Percentiles rank a stretch among this genome's conserved stretches.
Conservation (phyloP, 179 eudicot species). For the Drosera spatulata region DNA sequence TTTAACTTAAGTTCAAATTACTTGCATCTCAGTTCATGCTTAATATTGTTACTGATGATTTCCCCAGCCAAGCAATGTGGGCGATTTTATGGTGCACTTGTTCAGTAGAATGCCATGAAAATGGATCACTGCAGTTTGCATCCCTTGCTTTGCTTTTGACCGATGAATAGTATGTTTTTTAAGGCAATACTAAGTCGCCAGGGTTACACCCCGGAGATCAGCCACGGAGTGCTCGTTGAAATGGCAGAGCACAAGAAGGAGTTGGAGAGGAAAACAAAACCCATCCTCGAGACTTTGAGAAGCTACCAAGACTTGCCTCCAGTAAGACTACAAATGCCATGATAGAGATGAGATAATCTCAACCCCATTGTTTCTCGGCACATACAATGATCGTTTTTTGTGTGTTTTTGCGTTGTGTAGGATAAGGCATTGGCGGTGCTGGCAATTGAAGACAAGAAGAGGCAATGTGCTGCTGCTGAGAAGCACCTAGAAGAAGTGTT, state of each 20-base stretch:
- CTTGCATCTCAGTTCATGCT: no score
- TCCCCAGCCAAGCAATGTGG: no score
- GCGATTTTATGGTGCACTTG: no score
- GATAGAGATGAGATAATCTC: no score
- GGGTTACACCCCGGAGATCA: conserved; percentile 86
- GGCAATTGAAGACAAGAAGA: conserved; percentile 92
- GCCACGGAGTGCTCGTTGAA: conserved; percentile 86
- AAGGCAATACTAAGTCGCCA: conserved; percentile 87
- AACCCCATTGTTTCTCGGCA: background rate
- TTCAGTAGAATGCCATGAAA: no score
- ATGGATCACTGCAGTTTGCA: background rate
- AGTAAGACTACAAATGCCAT: conserved; percentile 19
- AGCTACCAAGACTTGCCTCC: conserved; percentile 99
- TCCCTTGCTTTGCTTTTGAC: background rate
- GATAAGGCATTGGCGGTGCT: conserved; percentile 89
- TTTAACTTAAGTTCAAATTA: no score
- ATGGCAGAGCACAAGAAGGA: conserved; percentile 94
- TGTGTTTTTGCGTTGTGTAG: conserved; percentile 18
- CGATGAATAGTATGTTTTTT: conserved; percentile 3
- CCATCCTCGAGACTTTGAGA: conserved; percentile 84
- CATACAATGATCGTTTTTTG: background rate
- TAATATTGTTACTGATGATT: no score
- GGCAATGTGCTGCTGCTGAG: conserved; percentile 85
- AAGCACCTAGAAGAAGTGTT: conserved; percentile 88
- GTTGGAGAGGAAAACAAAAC: conserved; percentile 84